Evolutionary conservation across 2,329 filamentous ascomycete genomes (phyloP), one percentile per base, ranked within the genome.

Genomic region (Diaporthe citrichinensis): DNA sequence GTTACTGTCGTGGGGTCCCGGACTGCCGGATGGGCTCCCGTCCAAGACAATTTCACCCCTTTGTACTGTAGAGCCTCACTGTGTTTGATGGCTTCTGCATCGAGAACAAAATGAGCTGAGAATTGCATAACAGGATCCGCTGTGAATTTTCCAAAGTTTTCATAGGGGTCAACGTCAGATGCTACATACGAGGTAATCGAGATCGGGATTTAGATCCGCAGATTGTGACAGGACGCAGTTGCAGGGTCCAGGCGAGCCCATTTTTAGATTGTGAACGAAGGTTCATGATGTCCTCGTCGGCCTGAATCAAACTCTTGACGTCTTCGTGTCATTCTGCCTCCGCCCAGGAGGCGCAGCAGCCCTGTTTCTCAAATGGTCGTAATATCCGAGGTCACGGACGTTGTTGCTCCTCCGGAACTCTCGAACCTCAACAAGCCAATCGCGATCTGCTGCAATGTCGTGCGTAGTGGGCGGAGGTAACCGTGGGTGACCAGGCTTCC

Each of bases 131-230:
- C 34, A 65, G 57, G 71, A 73, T 62, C 58, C 71, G 58, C 71
- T 20, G 51, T 20, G 46, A 41, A 55, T 73, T 65, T 39, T n/a
- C 41, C 57, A 44, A 7, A 46, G 57, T 73, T 73, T 73, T 72
- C 67, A 74, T 28, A 71, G 46, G 17, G 31, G 23, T 28, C 69
- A 39, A 53, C n/a, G 55, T 59, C 53, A 31, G 44, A 71, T 67
- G 61, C 62, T 49, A 14, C 46, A 55, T 49, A 44, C 36, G 61
- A 71, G 73, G 75, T 51, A 59, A 77, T 75, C 73, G 75, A 74
- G 73, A 77, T 77, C 75, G 69, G 67, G 49, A 65, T 71, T 57
- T 44, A 76, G 73, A 77, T 73, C 73, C 69, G 73, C 61, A 72
- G 39, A 76, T 76, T 76, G 31, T 76, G 73, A 76, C 68, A 59